Conservation (phyloP, 345 rosid genomes). For the Lumnitzera littorea region DNA sequence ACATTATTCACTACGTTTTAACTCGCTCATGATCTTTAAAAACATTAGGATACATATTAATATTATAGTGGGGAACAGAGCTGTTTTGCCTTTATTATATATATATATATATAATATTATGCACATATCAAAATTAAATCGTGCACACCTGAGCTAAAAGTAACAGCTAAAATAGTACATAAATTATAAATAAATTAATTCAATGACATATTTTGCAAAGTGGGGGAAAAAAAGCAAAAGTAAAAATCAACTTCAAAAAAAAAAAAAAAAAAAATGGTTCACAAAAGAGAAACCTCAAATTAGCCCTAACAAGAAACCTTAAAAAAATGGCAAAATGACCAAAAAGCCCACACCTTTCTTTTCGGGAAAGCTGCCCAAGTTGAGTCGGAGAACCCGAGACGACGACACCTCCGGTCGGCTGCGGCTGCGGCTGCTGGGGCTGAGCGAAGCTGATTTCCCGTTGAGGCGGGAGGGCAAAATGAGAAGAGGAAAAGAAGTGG, state of each 20-base stretch:
- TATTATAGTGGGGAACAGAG: too few relatives aligned
- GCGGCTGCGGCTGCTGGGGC: constrained; percentile 19
- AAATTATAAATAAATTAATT: too few relatives aligned
- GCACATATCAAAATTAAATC: too few relatives aligned
- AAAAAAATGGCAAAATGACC: background rate
- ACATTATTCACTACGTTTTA: too few relatives aligned
- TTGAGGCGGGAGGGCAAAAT: constrained; percentile 24
- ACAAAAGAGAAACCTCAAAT: background rate
- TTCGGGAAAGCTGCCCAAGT: constrained; percentile 25
- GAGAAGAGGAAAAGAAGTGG: constrained; percentile 10
- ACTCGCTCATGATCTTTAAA: too few relatives aligned
- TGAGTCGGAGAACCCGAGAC: constrained; percentile 19
- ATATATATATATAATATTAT: too few relatives aligned
- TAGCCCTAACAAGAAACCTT: background rate
- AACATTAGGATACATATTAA: too few relatives aligned
- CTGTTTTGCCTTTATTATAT: too few relatives aligned
- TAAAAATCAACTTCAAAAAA: background rate
- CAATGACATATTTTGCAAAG: too few relatives aligned
- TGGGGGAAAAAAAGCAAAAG: background rate
- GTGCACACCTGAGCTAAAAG: too few relatives aligned
- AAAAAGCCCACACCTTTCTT: constrained; percentile 52
- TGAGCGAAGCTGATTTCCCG: constrained; percentile 64
- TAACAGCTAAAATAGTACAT: too few relatives aligned
- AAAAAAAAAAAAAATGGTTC: constrained; percentile 9
- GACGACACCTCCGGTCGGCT: constrained; percentile 21